Conservation (phyloP, 345 rosid species). For the Populus simonii region DNA sequence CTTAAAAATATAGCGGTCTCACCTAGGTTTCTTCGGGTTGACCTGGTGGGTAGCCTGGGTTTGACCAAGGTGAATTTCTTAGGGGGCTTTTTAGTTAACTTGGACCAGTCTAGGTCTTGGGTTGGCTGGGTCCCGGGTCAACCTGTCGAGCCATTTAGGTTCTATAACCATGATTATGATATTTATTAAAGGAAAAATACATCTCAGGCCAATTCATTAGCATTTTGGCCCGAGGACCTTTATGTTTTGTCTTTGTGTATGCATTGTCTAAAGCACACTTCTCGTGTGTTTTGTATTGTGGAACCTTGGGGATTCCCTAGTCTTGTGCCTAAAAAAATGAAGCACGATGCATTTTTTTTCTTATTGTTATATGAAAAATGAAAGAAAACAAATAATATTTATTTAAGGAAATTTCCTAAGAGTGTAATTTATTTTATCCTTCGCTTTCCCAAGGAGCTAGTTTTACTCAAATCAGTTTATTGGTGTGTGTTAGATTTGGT, state of each 20-base stretch:
- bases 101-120: too few species aligned
- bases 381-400: background rate
- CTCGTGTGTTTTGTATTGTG: background rate
- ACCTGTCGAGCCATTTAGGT: too few species aligned
- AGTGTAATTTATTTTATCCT: background rate
- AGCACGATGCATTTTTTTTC: background rate
- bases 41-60: too few species aligned
- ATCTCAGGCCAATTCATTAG: background rate
- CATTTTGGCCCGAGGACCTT: background rate
- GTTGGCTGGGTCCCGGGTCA: too few species aligned
- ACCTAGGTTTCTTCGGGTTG: too few species aligned
- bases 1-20: too few species aligned
- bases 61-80: too few species aligned
- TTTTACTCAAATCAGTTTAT: slow-evolving; percentile 1
- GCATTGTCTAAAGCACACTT: background rate
- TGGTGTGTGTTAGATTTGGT: slow-evolving; percentile 71
- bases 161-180: background rate
- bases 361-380: background rate
- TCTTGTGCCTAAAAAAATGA: background rate
- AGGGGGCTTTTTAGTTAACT: too few species aligned
- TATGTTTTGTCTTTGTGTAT: background rate
- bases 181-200: background rate
- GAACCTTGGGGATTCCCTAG: background rate
- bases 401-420: background rate
- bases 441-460: background rate